Base-by-base conservation (phyloP, 306 rosid genomes). In the Vigna trinervia region DNA sequence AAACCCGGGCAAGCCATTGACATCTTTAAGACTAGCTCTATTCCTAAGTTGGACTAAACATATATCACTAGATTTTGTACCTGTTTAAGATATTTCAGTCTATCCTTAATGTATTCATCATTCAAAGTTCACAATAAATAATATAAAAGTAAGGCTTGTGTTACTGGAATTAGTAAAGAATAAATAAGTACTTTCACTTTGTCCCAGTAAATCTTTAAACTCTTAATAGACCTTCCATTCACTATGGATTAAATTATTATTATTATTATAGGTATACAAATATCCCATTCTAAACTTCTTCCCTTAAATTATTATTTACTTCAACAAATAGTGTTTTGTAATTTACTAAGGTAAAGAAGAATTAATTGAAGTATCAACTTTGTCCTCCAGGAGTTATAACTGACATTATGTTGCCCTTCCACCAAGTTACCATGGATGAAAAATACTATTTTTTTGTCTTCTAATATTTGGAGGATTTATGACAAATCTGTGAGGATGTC, bases 21-120 rank as follows among this genome's bases (percentile, higher is more conserved):
- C 73, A 76, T 60, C 30, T 39, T 61, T 22, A 3, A 43, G 17
- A 57, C 22, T 53, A 56, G 41, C 56, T 80, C 62, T 15, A 34
- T 12, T 38, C 17, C 30, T 43, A 67, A 43, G 45, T 67, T 22
- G 56, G 51, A 43, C 36, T 66, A 5, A 20, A 41, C 20, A 68
- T 11, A 46, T 68, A 46, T 23, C 23, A 46, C 41, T 43, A 67
- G 54, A 45, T 43, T 67, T 2, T 67, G 54, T 12, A 22, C 20
- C 39, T 22, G 32, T 11, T 34, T 66, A 43, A 66, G 45, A 66
- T 22, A 41, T 67, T 22, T 20, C 46, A 39, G 52, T 47, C 73
- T 46, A 26, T 13, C 46, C 41, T 23, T 46, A 46, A 22, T 7
- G 39, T 46, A 68, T 68, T 47, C 10, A 14, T 68, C 41, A 23